These are phyloP conservation scores for Metarhizium anisopliae DNA, from an alignment of 2,329 filamentous ascomycete species.

Conservation along the genomic window DNA sequence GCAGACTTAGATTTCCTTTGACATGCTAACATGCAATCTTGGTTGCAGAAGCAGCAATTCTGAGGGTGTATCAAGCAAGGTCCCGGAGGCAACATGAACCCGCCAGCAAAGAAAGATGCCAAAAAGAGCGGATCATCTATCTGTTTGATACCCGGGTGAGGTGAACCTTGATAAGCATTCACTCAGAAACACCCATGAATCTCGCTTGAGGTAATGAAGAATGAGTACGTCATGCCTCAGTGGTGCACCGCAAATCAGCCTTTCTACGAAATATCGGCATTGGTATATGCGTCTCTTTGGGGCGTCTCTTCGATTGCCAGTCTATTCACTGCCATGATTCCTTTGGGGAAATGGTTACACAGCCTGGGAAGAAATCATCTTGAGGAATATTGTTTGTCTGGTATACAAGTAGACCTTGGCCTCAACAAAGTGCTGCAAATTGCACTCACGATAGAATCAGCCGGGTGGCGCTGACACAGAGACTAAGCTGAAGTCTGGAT, in stretches of 20 bases:
- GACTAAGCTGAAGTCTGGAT: not conserved
- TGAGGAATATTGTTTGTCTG: not conserved
- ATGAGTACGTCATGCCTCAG: not conserved
- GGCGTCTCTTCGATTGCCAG: not conserved
- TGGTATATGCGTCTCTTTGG: not conserved
- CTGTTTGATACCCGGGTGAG: not conserved
- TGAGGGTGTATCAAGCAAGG: not conserved
- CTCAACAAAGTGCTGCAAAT: too few relatives aligned
- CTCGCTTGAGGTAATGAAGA: conserved; percentile 1
- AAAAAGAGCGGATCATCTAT: not conserved
- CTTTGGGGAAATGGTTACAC: not conserved
- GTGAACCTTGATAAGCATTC: not conserved
- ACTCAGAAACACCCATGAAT: not conserved
- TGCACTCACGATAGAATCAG: not conserved
- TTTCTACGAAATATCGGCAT: not conserved
- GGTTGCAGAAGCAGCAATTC: not conserved
- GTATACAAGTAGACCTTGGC: not conserved
- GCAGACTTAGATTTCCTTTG: not conserved
- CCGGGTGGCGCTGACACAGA: not conserved
- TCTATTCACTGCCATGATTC: not conserved
- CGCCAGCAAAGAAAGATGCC: conserved; percentile 1
- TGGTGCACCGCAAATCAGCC: not conserved
- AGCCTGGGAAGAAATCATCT: not conserved
- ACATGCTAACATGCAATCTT: not conserved
- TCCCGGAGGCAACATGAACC: conserved; percentile 2